phyloP scores from a whole-genome alignment of 345 rosid genomes.

The Pugionium cornutum region DNA sequence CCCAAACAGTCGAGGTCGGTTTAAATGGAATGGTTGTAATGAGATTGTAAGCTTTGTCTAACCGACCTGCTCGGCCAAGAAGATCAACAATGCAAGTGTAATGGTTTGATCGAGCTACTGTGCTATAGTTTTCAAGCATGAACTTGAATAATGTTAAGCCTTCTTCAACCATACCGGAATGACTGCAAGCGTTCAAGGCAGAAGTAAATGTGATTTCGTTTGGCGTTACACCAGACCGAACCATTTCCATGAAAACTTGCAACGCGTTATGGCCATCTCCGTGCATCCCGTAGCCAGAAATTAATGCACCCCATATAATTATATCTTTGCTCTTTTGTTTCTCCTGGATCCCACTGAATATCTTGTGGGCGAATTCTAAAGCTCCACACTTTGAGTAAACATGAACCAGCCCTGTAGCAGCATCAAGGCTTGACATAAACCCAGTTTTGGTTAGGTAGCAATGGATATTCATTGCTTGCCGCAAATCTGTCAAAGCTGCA shows the following conservation, averaged over 20 bases:
- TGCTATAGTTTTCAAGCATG: slow-evolving; percentile 46
- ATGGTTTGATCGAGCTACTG: slow-evolving; percentile 45
- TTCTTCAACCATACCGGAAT: slow-evolving; percentile 62
- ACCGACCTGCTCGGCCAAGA: slow-evolving; percentile 60
- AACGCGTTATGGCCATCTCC: slow-evolving; percentile 58
- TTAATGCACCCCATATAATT: slow-evolving; percentile 60
- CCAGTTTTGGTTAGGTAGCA: slow-evolving; percentile 54
- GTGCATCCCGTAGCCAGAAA: slow-evolving; percentile 61
- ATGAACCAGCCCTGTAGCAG: slow-evolving; percentile 59
- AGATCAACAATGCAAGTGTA: slow-evolving; percentile 50
- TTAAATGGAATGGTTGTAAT: slow-evolving; percentile 49
- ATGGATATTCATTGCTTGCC: slow-evolving; percentile 54
- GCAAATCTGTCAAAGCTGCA: slow-evolving; percentile 55
- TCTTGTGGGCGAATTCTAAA: slow-evolving; percentile 53
- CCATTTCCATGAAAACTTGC: slow-evolving; percentile 63
- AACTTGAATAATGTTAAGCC: slow-evolving; percentile 54
- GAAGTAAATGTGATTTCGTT: slow-evolving; percentile 61
- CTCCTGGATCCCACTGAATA: slow-evolving; percentile 49
- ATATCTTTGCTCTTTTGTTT: slow-evolving; percentile 48
- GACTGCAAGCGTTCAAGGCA: slow-evolving; percentile 62
- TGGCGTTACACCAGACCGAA: slow-evolving; percentile 54
- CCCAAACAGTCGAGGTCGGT: slow-evolving; percentile 56
- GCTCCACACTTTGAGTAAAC: slow-evolving; percentile 64
- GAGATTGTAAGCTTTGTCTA: slow-evolving; percentile 56
- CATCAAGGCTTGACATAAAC: slow-evolving; percentile 49